phyloP scores from a whole-genome alignment of 1,284 basidiomycete species.

The Porodaedalea pini region DNA sequence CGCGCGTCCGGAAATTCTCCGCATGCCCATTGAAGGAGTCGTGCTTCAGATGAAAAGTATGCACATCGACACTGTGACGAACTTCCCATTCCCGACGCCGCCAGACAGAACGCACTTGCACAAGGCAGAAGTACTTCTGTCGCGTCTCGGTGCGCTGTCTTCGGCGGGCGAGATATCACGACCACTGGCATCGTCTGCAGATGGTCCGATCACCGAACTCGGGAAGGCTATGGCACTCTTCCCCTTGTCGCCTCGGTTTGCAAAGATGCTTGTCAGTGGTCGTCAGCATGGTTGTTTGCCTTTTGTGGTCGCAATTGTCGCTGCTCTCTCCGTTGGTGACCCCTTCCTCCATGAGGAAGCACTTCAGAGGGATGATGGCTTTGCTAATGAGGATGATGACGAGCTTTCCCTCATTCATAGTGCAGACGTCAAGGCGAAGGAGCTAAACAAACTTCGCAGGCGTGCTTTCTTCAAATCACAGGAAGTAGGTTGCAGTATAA shows the following conservation, averaged over 20 bases:
- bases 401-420: conserved; percentile 54
- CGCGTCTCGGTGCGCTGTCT: conserved; percentile 80
- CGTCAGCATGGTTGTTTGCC: conserved; percentile 90
- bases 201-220: conserved; percentile 79
- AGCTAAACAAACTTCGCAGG: conserved; percentile 59
- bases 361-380: conserved; percentile 45
- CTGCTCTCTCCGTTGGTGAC: conserved; percentile 92
- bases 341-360: conserved; percentile 88
- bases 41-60: conserved; percentile 99
- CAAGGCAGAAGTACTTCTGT: conserved; percentile 81
- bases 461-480: conserved; percentile 80
- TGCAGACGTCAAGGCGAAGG: conserved; percentile 62
- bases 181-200: conserved; percentile 31
- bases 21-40: conserved; percentile 95
- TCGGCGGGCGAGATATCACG: conserved; percentile 28
- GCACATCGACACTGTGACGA: conserved; percentile 95
- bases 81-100: conserved; percentile 98
- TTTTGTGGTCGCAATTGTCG: conserved; percentile 89
- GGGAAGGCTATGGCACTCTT: conserved; percentile 92
- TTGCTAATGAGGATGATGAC: conserved; percentile 42
- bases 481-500: conserved; percentile 47
- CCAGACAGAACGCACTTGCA: conserved; percentile 79
- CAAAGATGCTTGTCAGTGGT: conserved; percentile 92
- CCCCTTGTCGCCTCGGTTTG: conserved; percentile 89
- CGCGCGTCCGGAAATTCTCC: conserved; percentile 87